Base-by-base conservation (phyloP, 176 grass and related monocot species). In the Oryza meridionalis region DNA sequence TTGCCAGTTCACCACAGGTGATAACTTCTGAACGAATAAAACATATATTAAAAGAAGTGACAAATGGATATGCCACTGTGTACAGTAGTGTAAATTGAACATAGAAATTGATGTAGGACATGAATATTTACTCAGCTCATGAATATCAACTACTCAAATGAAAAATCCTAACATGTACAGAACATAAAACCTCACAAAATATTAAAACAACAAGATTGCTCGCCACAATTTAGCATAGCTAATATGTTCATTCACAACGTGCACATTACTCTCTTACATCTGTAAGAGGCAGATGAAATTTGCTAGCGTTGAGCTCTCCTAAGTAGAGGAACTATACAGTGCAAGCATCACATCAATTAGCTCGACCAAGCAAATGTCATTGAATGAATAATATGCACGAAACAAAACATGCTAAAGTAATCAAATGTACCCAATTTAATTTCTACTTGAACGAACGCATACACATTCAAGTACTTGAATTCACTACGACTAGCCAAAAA, bases 81-180 rank as follows among this genome's bases (percentile, higher is more conserved):
- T 87, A 17, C 35, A 69, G 25, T 7, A 44, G 19, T 24, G 29
- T 19, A 77, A 65, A 64, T 50, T 13, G 43, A 85, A 26, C 19
- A 37, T n/a, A 65, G 1, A 49, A 77, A 63, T 49, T 76, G 25
- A 3, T 87, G 19, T 73, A 75, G 61, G 32, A 21, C 27, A 84
- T 87, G 40, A 70, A 71, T 58, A 47, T 17, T 26, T 38, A 71
- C 8, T 47, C 31, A 42, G 33, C 11, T 71, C 73, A 51, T 38
- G 42, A 26, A 32, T 75, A 32, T 5, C 44, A 49, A 22, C 68
- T 17, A 16, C 17, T 29, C 17, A 22, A 51, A 50, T 9, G 17
- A 50, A 53, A 50, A 69, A 73, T 8, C 11, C 38, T 15, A 73
- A 72, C 21, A 43, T 9, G 9, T 13, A 66, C 65, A 63, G 22